These are phyloP conservation scores for Warburgia ugandensis DNA, from an alignment of 164 flowering plant species.

Conservation along the genomic window DNA sequence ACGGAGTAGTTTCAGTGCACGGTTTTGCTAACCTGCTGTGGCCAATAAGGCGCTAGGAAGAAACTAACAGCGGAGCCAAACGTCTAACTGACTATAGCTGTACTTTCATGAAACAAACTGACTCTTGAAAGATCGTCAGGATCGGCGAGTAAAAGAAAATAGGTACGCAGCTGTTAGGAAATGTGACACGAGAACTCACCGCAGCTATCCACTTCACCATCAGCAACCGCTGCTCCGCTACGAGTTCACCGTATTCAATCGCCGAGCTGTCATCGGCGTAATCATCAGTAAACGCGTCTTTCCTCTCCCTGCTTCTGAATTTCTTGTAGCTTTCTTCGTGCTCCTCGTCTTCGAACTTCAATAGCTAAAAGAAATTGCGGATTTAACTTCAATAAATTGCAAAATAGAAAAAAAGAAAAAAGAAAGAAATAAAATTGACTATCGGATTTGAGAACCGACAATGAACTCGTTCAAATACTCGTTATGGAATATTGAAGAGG, in stretches of 20 bases:
- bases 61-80: too few species aligned
- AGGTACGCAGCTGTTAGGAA: background rate
- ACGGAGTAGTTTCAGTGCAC: background rate
- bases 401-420: background rate
- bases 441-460: conserved; percentile 17
- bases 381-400: background rate
- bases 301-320: conserved; percentile 70
- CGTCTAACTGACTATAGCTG: too few species aligned
- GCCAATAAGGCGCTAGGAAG: background rate
- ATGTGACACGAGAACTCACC: conserved; percentile 29
- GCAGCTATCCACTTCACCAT: conserved; percentile 86
- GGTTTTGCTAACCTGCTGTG: background rate
- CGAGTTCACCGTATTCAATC: conserved; percentile 47
- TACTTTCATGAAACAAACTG: too few species aligned
- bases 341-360: conserved; percentile 53
- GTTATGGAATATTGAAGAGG: conserved; percentile 13
- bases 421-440: background rate
- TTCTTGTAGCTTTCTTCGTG: conserved; percentile 64
- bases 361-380: conserved; percentile 17
- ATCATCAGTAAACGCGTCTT: conserved; percentile 28
- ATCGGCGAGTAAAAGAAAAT: background rate
- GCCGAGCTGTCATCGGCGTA: conserved; percentile 34
- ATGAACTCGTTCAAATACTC: conserved; percentile 23
- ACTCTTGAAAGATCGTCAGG: background rate
- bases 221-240: conserved; percentile 48